Conservation (phyloP, 1,284 basidiomycete genomes). For the Ceratobasidium sp. region DNA sequence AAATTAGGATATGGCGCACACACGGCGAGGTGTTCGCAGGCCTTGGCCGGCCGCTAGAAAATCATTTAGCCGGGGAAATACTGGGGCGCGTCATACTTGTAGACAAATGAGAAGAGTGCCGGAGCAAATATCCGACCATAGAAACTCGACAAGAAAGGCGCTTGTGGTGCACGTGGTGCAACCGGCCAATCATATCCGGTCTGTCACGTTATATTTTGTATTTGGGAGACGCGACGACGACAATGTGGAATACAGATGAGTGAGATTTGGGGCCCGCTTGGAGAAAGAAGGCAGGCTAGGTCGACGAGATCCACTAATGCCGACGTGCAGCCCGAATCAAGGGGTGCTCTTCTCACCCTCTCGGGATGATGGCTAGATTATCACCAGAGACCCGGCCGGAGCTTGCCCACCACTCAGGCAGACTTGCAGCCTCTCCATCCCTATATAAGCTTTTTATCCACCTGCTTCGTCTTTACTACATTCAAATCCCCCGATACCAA, state of each 20-base stretch:
- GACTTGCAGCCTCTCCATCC: not conserved
- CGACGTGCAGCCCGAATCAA: constrained; percentile 13
- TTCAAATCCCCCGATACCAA: not conserved
- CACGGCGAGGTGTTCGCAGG: not conserved
- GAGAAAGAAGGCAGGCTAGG: not conserved
- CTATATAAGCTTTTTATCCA: not conserved
- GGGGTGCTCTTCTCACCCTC: constrained; percentile 15
- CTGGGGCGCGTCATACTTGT: not conserved
- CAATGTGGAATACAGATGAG: not conserved
- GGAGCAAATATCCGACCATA: constrained; percentile 12
- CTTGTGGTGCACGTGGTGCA: not conserved
- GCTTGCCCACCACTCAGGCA: constrained; percentile 4
- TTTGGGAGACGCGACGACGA: not conserved
- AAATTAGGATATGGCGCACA: not conserved
- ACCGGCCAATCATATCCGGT: not conserved
- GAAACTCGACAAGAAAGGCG: constrained; percentile 1
- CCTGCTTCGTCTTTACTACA: not conserved
- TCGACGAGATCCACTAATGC: constrained; percentile 16
- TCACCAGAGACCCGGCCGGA: constrained; percentile 32
- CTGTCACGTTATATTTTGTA: too few species aligned
- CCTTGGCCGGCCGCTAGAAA: not conserved
- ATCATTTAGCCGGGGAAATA: not conserved
- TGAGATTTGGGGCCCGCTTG: constrained; percentile 18
- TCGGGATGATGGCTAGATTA: not conserved
- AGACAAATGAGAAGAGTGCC: constrained; percentile 31